Conservation (phyloP, 192 early-diverging fungal genomes). For the Diversispora epigaea region DNA sequence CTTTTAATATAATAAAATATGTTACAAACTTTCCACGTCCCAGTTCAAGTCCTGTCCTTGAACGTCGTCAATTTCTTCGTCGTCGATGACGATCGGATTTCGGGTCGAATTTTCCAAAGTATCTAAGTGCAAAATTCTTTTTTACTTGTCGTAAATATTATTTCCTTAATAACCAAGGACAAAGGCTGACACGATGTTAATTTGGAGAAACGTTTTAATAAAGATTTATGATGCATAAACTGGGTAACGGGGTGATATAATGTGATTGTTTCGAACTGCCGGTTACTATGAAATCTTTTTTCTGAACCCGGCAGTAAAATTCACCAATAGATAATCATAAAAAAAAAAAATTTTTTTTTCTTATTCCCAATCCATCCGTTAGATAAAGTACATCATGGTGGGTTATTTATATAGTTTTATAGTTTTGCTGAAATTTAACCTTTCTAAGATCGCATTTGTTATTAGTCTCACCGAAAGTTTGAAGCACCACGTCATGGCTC, state of each 20-base stretch:
- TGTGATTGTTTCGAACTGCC: too few relatives aligned
- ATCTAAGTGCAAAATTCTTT: neutral
- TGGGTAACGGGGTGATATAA: too few relatives aligned
- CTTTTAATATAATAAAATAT: neutral
- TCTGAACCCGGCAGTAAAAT: too few relatives aligned
- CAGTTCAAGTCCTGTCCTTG: slow-evolving; percentile 30
- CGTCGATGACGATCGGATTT: slow-evolving; percentile 31
- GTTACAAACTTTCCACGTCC: slow-evolving; percentile 24
- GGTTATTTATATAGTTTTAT: too few relatives aligned
- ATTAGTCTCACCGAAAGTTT: slow-evolving; percentile 90
- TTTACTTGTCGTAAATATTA: neutral
- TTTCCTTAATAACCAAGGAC: neutral
- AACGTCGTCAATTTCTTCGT: neutral
- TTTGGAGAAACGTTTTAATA: neutral
- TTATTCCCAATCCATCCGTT: too few relatives aligned
- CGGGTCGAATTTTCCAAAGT: slow-evolving; percentile 23
- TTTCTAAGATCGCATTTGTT: too few relatives aligned
- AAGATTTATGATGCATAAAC: too few relatives aligned
- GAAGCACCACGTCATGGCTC: slow-evolving; percentile 94
- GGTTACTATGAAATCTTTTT: too few relatives aligned
- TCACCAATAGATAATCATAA: too few relatives aligned
- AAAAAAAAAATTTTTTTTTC: too few relatives aligned
- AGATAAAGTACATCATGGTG: too few relatives aligned
- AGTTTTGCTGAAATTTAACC: too few relatives aligned
- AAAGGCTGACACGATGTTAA: neutral